Base-by-base conservation (phyloP, 2,329 filamentous ascomycete genomes). In the Botrytis tulipae region DNA sequence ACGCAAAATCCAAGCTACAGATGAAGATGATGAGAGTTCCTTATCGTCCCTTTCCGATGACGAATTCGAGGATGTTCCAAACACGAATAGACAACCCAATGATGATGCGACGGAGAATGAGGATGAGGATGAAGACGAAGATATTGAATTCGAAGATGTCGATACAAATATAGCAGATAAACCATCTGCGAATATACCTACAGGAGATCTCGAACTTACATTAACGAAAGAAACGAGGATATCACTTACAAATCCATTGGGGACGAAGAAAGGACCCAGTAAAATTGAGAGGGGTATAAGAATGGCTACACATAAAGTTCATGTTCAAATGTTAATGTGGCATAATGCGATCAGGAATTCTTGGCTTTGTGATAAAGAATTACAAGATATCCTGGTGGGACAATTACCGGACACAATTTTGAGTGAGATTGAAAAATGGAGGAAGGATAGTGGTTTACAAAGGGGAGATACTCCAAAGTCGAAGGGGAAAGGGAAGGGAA, bases 321-420 rank as follows among this genome's bases (percentile, higher is more conserved):
- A 99, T 82, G 94, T 98, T 2, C 91, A 97, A 80, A 89, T 90
- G 70, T 84, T 99, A 25, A 87, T 99, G 74, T 98, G 92, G 87
- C 95, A 98, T 81, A 98, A 98, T 80, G 89, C 93, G 0, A 83
- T 96, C 22, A 89, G 93, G 60, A 98, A 98, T 81, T 86, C 89
- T 0, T 98, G 95, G 91, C 83, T 94, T 32, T 93, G 93, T 77
- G 93, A 98, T 78, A 82, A 87, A 5, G 88, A 92, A 75, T 86
- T 97, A 0, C 93, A 96, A 75, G 89, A 90, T 18, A 92, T 90
- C 25, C 85, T 98, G 80, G 86, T 96, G 6, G 89, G 90, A n/a
- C 91, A 93, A 73, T 79, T 97, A 10, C 87, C 92, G 0, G 85
- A 88, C 0, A 91, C 89, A 83, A 63, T 79, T 9, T 60, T 77